Conservation (phyloP, 768 basidiomycete genomes). For the Boletus rubropictus region DNA sequence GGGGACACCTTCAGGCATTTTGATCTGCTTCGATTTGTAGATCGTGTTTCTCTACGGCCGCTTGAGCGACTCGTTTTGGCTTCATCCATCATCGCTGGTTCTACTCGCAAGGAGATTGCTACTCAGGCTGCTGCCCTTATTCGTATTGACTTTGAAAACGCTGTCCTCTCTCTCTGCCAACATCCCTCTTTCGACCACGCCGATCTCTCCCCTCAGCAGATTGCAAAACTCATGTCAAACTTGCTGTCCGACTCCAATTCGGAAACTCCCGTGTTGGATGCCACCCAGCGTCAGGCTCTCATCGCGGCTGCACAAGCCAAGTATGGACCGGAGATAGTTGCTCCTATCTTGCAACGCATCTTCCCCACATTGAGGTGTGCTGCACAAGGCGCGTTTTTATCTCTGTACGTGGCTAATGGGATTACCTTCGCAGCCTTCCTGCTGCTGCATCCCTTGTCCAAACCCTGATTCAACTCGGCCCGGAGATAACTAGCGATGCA, state of each 20-base stretch:
- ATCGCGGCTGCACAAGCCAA: conserved; percentile 72
- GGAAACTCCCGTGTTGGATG: conserved; percentile 68
- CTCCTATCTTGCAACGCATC: conserved; percentile 68
- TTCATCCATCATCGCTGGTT: conserved; percentile 63
- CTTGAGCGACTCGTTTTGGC: conserved; percentile 76
- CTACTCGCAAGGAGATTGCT: conserved; percentile 53
- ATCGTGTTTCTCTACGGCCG: conserved; percentile 74
- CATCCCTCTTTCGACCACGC: conserved; percentile 79
- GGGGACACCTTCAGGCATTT: conserved; percentile 79
- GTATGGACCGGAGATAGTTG: conserved; percentile 70
- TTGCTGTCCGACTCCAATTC: conserved; percentile 65
- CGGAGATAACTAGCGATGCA: conserved; percentile 70
- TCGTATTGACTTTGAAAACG: conserved; percentile 74
- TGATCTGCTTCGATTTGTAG: conserved; percentile 75
- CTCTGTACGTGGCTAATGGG: conserved; percentile 11
- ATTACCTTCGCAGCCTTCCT: conserved; percentile 45
- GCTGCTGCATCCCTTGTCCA: conserved; percentile 68
- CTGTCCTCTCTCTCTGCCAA: conserved; percentile 68
- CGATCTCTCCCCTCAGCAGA: conserved; percentile 67
- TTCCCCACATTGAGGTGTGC: conserved; percentile 69
- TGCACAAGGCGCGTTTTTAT: conserved; percentile 9
- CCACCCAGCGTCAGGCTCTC: conserved; percentile 67
- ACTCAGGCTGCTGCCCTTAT: conserved; percentile 60
- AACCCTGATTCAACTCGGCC: conserved; percentile 68
- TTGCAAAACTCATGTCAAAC: conserved; percentile 76